phyloP scores from a whole-genome alignment of 2,329 filamentous ascomycete genomes.

The Fusarium sublunatum region DNA sequence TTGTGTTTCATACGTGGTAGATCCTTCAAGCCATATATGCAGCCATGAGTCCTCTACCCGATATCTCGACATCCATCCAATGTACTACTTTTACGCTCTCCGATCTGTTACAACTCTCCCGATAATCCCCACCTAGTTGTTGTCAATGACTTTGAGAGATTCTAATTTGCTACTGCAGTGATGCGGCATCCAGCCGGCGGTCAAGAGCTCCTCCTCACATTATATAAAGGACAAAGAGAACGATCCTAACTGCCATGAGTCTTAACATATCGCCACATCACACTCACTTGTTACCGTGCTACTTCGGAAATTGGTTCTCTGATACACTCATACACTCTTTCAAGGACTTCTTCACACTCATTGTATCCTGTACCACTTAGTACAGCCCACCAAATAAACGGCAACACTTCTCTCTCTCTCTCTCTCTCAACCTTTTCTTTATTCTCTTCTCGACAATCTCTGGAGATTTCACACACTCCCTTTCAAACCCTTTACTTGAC shows the following conservation, averaged over 20 bases:
- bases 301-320: conserved; percentile 30
- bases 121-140: conserved; percentile 3
- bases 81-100: background rate
- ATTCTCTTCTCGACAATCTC: background rate
- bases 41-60: conserved; percentile 4
- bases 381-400: conserved; percentile 23
- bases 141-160: background rate
- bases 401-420: conserved; percentile 16
- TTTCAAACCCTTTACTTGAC: background rate
- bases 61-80: conserved; percentile 6
- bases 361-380: conserved; percentile 34
- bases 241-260: conserved; percentile 1
- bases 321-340: conserved; percentile 26
- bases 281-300: conserved; percentile 21
- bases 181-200: background rate
- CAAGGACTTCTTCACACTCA: conserved; percentile 28
- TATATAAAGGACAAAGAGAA: conserved; percentile 1
- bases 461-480: background rate
- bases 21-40: conserved; percentile 3
- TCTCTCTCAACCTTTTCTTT: background rate
- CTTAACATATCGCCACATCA: conserved; percentile 13
- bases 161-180: background rate
- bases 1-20: background rate
- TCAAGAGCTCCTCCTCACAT: background rate
- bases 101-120: conserved; percentile 16